Percentiles rank a stretch among this genome's conserved stretches.
These are phyloP conservation scores for Talaromyces funiculosus DNA, from an alignment of 2,329 filamentous ascomycete genomes.

Conservation along the genomic window DNA sequence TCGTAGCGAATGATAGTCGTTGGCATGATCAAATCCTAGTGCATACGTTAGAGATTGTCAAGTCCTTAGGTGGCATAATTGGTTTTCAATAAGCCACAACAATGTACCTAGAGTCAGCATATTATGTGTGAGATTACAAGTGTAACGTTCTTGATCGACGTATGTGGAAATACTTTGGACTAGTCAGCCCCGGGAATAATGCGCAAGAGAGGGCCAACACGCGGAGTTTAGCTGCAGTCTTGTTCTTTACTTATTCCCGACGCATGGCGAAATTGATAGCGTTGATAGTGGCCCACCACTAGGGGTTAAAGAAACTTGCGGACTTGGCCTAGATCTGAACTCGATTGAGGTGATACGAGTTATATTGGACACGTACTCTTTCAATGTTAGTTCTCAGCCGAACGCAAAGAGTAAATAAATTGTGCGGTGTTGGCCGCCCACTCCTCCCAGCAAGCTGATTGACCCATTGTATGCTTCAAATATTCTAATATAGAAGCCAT, in stretches of 20 bases:
- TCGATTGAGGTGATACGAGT: not conserved
- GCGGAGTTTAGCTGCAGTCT: not conserved
- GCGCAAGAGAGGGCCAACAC: too few relatives aligned
- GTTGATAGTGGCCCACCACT: too few relatives aligned
- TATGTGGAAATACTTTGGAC: not conserved
- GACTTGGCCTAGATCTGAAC: too few relatives aligned
- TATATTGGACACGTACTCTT: not conserved
- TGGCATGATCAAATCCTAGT: not conserved
- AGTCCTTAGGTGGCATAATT: not conserved
- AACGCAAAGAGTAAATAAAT: not conserved
- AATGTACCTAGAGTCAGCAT: too few relatives aligned
- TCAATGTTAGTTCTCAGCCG: too few relatives aligned
- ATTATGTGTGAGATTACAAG: too few relatives aligned
- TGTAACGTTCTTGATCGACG: not conserved
- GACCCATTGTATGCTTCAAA: not conserved
- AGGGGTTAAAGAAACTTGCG: too few relatives aligned
- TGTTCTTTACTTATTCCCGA: slow-evolving; percentile 3
- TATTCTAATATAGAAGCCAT: not conserved
- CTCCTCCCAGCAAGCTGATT: not conserved
- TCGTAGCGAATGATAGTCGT: not conserved
- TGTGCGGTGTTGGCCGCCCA: not conserved
- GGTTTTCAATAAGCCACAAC: not conserved
- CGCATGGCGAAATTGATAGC: not conserved
- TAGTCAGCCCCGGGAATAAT: not conserved
- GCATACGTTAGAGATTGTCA: not conserved